Base-by-base conservation (phyloP, 768 basidiomycete genomes). In the Auricularia sp. region DNA sequence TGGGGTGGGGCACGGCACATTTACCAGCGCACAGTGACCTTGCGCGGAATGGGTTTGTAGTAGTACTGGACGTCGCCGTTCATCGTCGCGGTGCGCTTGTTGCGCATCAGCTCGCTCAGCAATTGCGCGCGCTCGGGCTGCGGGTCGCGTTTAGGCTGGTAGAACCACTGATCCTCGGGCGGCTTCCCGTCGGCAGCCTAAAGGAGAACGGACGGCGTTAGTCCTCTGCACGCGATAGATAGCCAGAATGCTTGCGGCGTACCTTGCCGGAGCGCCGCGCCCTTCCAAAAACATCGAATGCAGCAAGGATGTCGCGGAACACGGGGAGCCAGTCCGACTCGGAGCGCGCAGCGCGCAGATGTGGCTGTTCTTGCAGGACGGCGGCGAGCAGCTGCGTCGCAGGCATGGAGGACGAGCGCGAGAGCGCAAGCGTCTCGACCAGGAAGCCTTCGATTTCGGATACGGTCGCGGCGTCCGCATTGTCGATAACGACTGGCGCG, bases 31-130 rank as follows among this genome's bases (percentile, higher is more conserved):
- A 59, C 56, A 18, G 21, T 18, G 47, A 16, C 18, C 47, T 16
- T 51, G 18, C 21, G 14, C 18, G 47, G 56, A 66, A 91, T 74
- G 8, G 90, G 90, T 35, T 80, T 79, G 76, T 85, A 91, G 74
- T 91, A 92, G 75, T 92, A 92, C 72, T 90, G 87, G 73, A 59
- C 56, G 23, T 91, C 91, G 66, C 87, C 88, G 75, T 90, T 87
- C 80, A 87, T 90, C 72, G 88, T 91, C 74, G 84, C 87, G 59
- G 76, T 85, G 63, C 90, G 76, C 75, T 90, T 91, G 14, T 87
- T 83, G 1, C 87, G 87, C 87, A 89, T 88, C 79, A 89, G 84
- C 66, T 83, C 85, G 70, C 78, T 74, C 64, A 91, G 82, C 65
- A 90, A 73, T 68, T 77, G 72, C 36, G 88, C 88, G n/a, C 88